A percentile compares a stretch with the other conserved stretches of the same genome.
phyloP scores from a whole-genome alignment of 352 stramenopile genomes.

The Pythium inflatum region DNA sequence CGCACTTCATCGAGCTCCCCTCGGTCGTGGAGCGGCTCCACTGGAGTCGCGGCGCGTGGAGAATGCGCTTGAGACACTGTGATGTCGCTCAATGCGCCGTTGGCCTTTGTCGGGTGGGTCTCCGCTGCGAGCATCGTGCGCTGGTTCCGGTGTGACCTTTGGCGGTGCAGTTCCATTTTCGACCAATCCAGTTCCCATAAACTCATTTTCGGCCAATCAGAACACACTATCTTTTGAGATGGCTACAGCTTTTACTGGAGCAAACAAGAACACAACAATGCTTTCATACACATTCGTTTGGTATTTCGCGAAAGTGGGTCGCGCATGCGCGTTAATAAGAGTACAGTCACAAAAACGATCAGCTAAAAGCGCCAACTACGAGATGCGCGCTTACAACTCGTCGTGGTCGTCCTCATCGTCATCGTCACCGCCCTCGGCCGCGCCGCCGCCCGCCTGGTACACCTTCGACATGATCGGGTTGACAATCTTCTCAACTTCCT shows the following conservation, averaged over 20 bases:
- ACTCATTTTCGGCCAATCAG: not conserved
- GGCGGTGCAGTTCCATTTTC: too few species aligned
- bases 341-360: conserved; percentile 31
- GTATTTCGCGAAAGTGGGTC: conserved; percentile 24
- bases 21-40: conserved; percentile 27
- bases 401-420: conserved; percentile 93
- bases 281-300: conserved; percentile 23
- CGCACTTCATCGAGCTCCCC: conserved; percentile 27
- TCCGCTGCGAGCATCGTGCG: too few species aligned
- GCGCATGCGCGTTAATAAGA: conserved; percentile 31
- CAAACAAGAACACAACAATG: not conserved
- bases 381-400: conserved; percentile 90
- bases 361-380: not conserved
- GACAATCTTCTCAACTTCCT: conserved; percentile 98
- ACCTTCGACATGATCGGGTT: conserved; percentile 99
- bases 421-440: conserved; percentile 65
- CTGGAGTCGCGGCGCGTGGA: conserved; percentile 25
- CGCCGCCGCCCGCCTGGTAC: conserved; percentile 88
- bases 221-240: not conserved
- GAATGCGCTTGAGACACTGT: not conserved
- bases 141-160: not conserved
- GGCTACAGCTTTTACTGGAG: not conserved
- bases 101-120: too few species aligned
- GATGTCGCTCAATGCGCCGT: too few species aligned
- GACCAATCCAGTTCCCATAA: not conserved